Base-by-base conservation (phyloP, 169 alveolate genomes). In the Eimeria necatrix region DNA sequence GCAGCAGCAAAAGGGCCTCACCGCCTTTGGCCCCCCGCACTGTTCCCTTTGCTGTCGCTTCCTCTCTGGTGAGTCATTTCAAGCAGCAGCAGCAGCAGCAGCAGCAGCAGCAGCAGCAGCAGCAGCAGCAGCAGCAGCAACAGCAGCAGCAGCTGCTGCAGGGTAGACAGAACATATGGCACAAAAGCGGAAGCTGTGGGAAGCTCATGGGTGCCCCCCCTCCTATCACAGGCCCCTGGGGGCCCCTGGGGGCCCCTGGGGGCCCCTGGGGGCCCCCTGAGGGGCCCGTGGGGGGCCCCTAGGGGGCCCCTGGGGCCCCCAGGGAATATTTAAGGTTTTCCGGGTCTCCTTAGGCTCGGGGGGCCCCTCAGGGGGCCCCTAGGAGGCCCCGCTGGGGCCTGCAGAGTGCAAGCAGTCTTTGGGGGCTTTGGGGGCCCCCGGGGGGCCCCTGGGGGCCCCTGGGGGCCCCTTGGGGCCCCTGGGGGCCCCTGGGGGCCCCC, bases 341-440 rank as follows among this genome's bases (percentile, higher is more conserved):
- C n/a, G n/a, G n/a, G n/a, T n/a, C n/a, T n/a, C n/a, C n/a, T n/a
- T n/a, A n/a, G n/a, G n/a, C n/a, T n/a, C n/a, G n/a, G n/a, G n/a
- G n/a, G n/a, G n/a, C n/a, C n/a, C n/a, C n/a, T n/a, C n/a, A n/a
- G n/a, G n/a, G n/a, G n/a, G n/a, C n/a, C n/a, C n/a, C n/a, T n/a
- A n/a, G n/a, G n/a, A n/a, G n/a, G n/a, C n/a, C n/a, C n/a, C n/a
- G n/a, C n/a, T n/a, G n/a, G n/a, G n/a, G n/a, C n/a, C n/a, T 9
- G 64, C 64, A 53, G 64, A 53, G 64, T 53, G 14, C 20, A 53
- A 14, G 14, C 64, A 53, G 64, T 53, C 14, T 9, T 14, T 53
- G 64, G 7, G n/a, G n/a, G n/a, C 64, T 68, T 8, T n/a, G 18
- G 78, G 78, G 78, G 78, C 78, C 46, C 78, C 78, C 26, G 26